Conservation (phyloP, 2,329 filamentous ascomycete species). For the Ascochyta clinopodiicola region DNA sequence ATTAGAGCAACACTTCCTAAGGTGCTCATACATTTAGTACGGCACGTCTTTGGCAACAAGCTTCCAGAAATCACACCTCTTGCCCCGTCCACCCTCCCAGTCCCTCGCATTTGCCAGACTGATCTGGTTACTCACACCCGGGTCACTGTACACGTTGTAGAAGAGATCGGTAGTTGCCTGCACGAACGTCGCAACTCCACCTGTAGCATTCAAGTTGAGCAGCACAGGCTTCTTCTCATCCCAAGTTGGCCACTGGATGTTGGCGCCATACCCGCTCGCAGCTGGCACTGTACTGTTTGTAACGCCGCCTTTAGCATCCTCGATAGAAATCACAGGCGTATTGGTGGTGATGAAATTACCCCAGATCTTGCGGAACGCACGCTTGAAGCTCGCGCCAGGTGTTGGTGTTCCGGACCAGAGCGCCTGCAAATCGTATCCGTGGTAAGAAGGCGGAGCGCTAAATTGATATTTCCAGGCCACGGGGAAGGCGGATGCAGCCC, state of each 20-base stretch:
- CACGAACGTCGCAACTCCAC: conserved; percentile 26
- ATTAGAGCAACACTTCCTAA: background rate
- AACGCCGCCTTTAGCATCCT: conserved; percentile 36
- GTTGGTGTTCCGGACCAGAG: conserved; percentile 34
- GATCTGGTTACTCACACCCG: conserved; percentile 41
- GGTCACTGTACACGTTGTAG: conserved; percentile 39
- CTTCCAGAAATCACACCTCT: conserved; percentile 43
- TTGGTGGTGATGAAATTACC: conserved; percentile 40
- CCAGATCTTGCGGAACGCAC: conserved; percentile 45
- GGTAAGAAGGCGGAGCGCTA: conserved; percentile 36
- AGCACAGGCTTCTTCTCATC: conserved; percentile 23
- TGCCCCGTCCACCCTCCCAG: conserved; percentile 43
- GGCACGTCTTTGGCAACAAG: conserved; percentile 32
- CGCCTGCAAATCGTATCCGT: conserved; percentile 43
- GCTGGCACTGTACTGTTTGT: conserved; percentile 31
- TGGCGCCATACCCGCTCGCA: conserved; percentile 16
- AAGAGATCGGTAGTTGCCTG: conserved; percentile 33
- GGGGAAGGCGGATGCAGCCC: conserved; percentile 48
- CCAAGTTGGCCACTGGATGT: conserved; percentile 41
- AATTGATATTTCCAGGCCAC: conserved; percentile 46
- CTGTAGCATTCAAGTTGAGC: conserved; percentile 41
- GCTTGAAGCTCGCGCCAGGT: conserved; percentile 38
- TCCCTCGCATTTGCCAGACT: conserved; percentile 33
- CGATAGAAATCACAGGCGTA: conserved; percentile 34
- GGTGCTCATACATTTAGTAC: conserved; percentile 13